Percentiles rank a stretch among this genome's conserved stretches.
Evolutionary conservation across 108 stramenopile genomes (phyloP).

Genomic region (Skeletonema grethae): DNA sequence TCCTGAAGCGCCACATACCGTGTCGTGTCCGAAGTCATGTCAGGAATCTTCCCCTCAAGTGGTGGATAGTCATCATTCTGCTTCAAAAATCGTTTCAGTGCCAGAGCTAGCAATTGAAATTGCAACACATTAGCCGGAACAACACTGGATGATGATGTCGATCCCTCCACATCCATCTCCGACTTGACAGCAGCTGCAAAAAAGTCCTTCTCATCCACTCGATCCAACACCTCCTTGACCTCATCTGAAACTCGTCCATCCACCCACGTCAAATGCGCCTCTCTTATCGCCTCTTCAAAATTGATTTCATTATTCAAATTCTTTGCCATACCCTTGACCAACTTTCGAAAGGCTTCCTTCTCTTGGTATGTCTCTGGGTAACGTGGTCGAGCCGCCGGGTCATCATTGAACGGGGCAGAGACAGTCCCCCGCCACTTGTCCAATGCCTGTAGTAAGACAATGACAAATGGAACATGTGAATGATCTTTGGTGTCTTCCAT

Average conservation of each 20-base stretch:
- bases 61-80: slow-evolving; percentile 69
- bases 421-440: slow-evolving; percentile 53
- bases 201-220: slow-evolving; percentile 34
- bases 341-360: slow-evolving; percentile 79
- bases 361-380: slow-evolving; percentile 67
- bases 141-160: slow-evolving; percentile 1
- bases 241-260: slow-evolving; percentile 57
- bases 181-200: slow-evolving; percentile 5
- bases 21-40: slow-evolving; percentile 90
- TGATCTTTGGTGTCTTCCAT: slow-evolving; percentile 63
- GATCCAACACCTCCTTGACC: slow-evolving; percentile 46
- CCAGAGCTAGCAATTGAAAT: slow-evolving; percentile 48
- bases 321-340: slow-evolving; percentile 59
- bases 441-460: slow-evolving; percentile 66
- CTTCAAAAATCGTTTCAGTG: slow-evolving; percentile 59
- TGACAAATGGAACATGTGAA: slow-evolving; percentile 86
- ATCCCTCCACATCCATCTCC: slow-evolving; percentile 22
- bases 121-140: slow-evolving; percentile 25
- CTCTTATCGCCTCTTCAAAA: slow-evolving; percentile 80
- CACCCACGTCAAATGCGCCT: slow-evolving; percentile 87
- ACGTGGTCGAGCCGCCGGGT: slow-evolving; percentile 1
- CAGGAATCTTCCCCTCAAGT: slow-evolving; percentile 87
- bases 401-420: slow-evolving; percentile 13
- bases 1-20: slow-evolving; percentile 83
- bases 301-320: slow-evolving; percentile 78